Evolutionary conservation across 2,329 filamentous ascomycete genomes (phyloP).

Genomic region (Pseudocercospora crystallina): DNA sequence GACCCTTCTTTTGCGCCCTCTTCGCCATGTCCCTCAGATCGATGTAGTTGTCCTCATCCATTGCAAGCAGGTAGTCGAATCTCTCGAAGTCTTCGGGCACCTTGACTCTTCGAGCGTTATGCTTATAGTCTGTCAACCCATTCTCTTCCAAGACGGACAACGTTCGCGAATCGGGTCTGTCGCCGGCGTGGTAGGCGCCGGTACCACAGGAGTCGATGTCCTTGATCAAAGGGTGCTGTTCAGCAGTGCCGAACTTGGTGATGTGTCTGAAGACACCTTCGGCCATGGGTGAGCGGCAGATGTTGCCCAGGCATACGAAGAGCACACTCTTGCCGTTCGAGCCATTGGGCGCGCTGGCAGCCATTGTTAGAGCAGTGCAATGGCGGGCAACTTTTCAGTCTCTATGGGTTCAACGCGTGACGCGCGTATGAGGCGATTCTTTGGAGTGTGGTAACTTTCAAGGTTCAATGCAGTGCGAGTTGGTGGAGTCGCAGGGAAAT

Average conservation of each 20-base stretch:
- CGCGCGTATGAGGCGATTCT: no score
- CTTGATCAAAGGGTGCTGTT: constrained; percentile 54
- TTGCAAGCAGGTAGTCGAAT: constrained; percentile 93
- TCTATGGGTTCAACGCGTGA: no score
- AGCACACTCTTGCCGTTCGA: constrained; percentile 54
- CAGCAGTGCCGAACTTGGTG: constrained; percentile 54
- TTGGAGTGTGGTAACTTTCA: no score
- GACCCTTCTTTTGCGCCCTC: constrained; percentile 48
- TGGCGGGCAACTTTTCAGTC: constrained; percentile 6
- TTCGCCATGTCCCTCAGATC: constrained; percentile 63
- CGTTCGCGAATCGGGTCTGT: constrained; percentile 77
- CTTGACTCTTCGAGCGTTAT: constrained; percentile 72
- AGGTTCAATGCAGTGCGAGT: no score
- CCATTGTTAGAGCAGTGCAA: constrained; percentile 27
- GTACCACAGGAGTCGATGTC: constrained; percentile 88
- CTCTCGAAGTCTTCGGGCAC: constrained; percentile 69
- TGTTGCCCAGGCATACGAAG: constrained; percentile 96
- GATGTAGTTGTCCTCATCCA: constrained; percentile 81
- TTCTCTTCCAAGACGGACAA: constrained; percentile 68
- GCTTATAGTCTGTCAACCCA: constrained; percentile 73
- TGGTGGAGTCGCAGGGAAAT: no score
- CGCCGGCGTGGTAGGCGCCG: constrained; percentile 78
- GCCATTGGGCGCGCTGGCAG: background rate
- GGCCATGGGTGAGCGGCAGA: constrained; percentile 90
- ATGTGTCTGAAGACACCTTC: constrained; percentile 86